phyloP scores from a whole-genome alignment of 1,284 basidiomycete species.

The Ganoderma meredithae region DNA sequence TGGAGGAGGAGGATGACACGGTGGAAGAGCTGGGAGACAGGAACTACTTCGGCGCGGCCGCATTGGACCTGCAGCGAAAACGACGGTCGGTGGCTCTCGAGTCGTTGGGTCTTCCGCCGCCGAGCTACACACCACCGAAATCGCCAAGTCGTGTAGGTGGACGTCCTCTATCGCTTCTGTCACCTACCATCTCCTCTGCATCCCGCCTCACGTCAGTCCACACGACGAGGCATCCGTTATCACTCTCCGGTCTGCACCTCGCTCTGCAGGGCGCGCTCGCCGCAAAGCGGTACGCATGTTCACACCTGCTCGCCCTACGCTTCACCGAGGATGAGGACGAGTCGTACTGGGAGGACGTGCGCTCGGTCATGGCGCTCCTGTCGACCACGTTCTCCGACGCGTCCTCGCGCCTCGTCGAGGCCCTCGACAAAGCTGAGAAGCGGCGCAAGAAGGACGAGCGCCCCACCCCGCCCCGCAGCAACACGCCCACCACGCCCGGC shows the following conservation, averaged over 20 bases:
- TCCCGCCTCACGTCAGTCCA: constrained; percentile 65
- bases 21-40: constrained; percentile 43
- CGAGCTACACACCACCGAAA: constrained; percentile 34
- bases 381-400: constrained; percentile 72
- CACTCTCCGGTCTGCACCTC: constrained; percentile 64
- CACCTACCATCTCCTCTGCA: constrained; percentile 37
- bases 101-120: constrained; percentile 47
- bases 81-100: constrained; percentile 59
- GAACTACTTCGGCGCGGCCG: constrained; percentile 62
- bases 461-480: constrained; percentile 48
- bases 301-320: constrained; percentile 77
- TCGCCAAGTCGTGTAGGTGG: constrained; percentile 17
- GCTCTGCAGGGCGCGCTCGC: constrained; percentile 69
- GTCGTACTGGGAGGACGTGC: constrained; percentile 82
- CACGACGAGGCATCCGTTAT: constrained; percentile 67
- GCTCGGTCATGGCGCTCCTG: constrained; percentile 72
- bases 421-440: constrained; percentile 63
- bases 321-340: constrained; percentile 66
- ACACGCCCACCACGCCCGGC: constrained; percentile 16
- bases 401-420: constrained; percentile 63
- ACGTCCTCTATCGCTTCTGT: constrained; percentile 33
- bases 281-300: constrained; percentile 76
- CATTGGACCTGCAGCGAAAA: constrained; percentile 63
- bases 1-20: constrained; percentile 48
- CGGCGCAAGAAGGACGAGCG: constrained; percentile 54